Base-by-base conservation (phyloP, 768 basidiomycete species). In the Agrocybe chaxingu region DNA sequence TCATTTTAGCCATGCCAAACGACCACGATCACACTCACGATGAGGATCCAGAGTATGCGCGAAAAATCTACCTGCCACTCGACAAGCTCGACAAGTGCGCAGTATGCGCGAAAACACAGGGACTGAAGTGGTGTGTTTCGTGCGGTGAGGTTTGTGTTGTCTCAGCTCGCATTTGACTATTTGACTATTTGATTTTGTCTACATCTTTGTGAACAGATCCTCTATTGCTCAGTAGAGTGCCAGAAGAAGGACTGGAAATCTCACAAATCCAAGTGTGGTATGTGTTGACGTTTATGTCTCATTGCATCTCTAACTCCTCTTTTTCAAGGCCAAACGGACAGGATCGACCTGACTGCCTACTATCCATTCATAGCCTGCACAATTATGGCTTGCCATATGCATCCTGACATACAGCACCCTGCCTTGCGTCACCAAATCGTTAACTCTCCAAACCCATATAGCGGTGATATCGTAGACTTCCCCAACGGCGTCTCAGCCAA, bases 331-430 rank as follows among this genome's bases (percentile, higher is more conserved):
- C 67, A 67, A 55, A 74, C 69, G 3, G 69, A 71, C 47, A 54
- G 63, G 16, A 63, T 74, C 11, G 65, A 70, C 29, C 52, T 75
- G 3, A 47, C 51, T 6, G 42, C 53, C 2, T 72, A 70, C 46
- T 63, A 68, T 65, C 69, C 69, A 0, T 51, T 70, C 44, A 48
- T 73, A 11, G 67, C 66, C 8, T 54, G 48, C 39, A 56, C 68
- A 1, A 53, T 61, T 12, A 64, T 67, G 11, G 42, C 48, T 3
- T 47, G 50, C n/a, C 62, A 61, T 13, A 8, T 47, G 0, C 53
- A 62, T 44, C 36, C 44, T 44, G 45, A 59, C 51, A 56, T 43
- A 32, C 50, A 62, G 34, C 62, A 67, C 47, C 56, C 55, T 30
- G 69, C 65, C 0, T 43, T 70, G 8, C 37, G 11, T 0, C 70